phyloP scores from a whole-genome alignment of 2,329 filamentous ascomycete species.

The Teratosphaeria zuluensis region DNA sequence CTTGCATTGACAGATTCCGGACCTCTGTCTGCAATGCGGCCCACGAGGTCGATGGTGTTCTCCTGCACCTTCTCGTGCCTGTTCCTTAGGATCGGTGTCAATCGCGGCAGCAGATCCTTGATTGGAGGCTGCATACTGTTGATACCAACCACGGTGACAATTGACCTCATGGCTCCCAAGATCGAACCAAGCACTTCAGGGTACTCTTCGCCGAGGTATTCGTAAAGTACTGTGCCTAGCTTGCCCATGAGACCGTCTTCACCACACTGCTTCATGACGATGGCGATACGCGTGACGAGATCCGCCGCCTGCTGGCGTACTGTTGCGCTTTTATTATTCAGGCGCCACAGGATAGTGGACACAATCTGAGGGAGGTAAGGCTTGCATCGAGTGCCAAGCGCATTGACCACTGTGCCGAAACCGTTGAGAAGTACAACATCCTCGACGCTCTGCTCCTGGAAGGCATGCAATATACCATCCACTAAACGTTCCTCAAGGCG shows the following conservation, averaged over 20 bases:
- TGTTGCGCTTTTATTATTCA: conserved; percentile 96
- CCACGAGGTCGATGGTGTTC: conserved; percentile 96
- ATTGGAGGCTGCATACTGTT: conserved; percentile 97
- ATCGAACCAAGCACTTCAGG: conserved; percentile 96
- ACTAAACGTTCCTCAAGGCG: conserved; percentile 87
- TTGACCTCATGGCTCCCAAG: conserved; percentile 84
- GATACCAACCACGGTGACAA: conserved; percentile 96
- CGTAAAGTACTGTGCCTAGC: conserved; percentile 87
- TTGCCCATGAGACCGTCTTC: conserved; percentile 95
- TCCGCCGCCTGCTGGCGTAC: conserved; percentile 96
- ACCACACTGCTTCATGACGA: conserved; percentile 98
- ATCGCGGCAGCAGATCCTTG: conserved; percentile 83
- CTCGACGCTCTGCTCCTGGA: conserved; percentile 96
- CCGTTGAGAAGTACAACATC: conserved; percentile 94
- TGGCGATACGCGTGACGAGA: conserved; percentile 89
- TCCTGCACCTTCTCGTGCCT: conserved; percentile 98
- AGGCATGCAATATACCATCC: conserved; percentile 88
- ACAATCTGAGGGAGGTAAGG: conserved; percentile 95
- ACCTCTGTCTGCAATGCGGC: conserved; percentile 92
- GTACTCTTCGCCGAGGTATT: conserved; percentile 97
- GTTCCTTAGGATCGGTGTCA: conserved; percentile 97
- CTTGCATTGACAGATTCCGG: conserved; percentile 93
- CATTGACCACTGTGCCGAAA: conserved; percentile 95
- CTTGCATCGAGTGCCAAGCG: conserved; percentile 86
- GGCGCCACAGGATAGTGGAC: conserved; percentile 86